Base-by-base conservation (phyloP, 2,329 filamentous ascomycete genomes). In the Aureobasidium sp. region DNA sequence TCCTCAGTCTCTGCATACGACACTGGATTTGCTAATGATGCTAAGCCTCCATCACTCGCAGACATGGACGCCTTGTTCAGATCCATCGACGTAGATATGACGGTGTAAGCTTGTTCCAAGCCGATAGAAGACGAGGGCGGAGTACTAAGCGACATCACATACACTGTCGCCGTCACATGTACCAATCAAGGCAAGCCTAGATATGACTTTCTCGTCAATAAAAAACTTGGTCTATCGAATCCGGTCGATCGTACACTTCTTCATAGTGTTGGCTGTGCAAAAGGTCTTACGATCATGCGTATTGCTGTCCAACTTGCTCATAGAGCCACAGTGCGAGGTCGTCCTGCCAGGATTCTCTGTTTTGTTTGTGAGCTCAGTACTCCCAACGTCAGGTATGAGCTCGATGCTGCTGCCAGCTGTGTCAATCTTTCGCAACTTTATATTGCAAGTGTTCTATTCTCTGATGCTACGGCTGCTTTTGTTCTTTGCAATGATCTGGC, bases 391-490 rank as follows among this genome's bases (percentile, higher is more conserved):
- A 77, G 86, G 45, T 86, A 83, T 66, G 87, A 89, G 71, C 73
- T 90, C 50, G 53, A 57, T 1, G 64, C 54, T 21, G 64, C 37
- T 2, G 65, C 64, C 2, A 61, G 57, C 15, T 41, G 44, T 81
- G 88, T 64, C 84, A 81, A 69, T 81, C 87, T 69, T 16, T 81
- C 87, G 66, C 78, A 86, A 63, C 82, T 85, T 11, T 78, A 86
- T 36, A 87, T 90, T 66, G 87, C 86, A 2, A 78, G 84, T 1
- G 83, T 82, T 15, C 73, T 90, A 2, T 90, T 90, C 70, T 88
- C 85, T 25, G 87, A 90, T 70, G 88, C 84, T 65, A 86, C 84
- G n/a, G 86, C 85, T 62, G 83, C 86, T 0, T 72, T 83, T 32
- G 76, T 90, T 1, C 69, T 90, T 37, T 86, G 83, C 68, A 90